Base-by-base conservation (phyloP, 2,329 filamentous ascomycete genomes). In the Chaetomium sp. region DNA sequence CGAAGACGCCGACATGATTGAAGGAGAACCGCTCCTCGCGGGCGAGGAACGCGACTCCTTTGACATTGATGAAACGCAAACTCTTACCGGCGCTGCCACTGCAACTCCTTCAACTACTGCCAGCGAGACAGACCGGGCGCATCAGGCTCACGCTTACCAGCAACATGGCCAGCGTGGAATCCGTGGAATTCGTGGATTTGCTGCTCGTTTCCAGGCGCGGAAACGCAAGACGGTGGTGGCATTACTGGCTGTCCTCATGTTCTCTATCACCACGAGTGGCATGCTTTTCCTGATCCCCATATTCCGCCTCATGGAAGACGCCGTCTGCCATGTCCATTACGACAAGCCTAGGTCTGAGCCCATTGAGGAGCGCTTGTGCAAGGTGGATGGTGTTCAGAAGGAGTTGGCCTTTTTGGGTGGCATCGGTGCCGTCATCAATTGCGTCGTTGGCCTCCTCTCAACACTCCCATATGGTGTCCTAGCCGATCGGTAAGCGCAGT, bases 221-320 rank as follows among this genome's bases (percentile, higher is more conserved):
- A 67, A 65, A 6, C 66, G 58, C 8, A 58, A 16, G 7, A 63
- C 63, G 21, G 69, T 71, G 47, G 57, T 70, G 9, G 10, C 33
- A 7, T 54, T 71, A 8, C 65, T 71, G 1, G 53, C 70, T 3
- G 13, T 67, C 3, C 60, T 68, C 31, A 65, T 68, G 56, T 70
- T 71, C 35, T 35, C 42, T 33, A 35, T 70, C 23, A 57, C 59
- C 19, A 64, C 65, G 8, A 71, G 70, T 56, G 67, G 68, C 45
- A 67, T 70, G 66, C 58, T 71, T 49, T 56, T 69, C 25, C 45
- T 71, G 55, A 49, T 71, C 4, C 70, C 68, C 21, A 57, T 70
- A 2, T 71, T 71, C 33, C 70, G 70, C 9, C 59, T 71, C 2
- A 31, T 71, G 47, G 70, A 70, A 35, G 70, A 71, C 42, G 66